A percentile compares a stretch with the other conserved stretches of the same genome.
Conservation (phyloP, 495 filamentous ascomycete genomes). For the Aspergillus egyptiacus region DNA sequence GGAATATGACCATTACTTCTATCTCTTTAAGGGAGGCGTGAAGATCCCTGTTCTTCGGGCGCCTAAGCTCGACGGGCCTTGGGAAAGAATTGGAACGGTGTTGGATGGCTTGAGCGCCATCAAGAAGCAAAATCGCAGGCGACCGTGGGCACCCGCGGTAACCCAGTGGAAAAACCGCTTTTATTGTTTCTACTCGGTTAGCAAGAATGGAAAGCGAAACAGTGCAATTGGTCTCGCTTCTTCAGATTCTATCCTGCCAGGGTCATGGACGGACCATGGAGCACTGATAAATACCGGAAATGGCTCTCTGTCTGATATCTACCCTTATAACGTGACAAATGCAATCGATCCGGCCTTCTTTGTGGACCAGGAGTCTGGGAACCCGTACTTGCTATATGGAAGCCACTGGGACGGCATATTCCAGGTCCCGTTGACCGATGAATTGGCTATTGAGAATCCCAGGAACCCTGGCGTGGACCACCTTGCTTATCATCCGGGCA, state of each 20-base stretch:
- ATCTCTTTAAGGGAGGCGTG: constrained; percentile 35
- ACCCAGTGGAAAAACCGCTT: constrained; percentile 50
- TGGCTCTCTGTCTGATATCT: constrained; percentile 36
- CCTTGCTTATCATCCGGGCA: constrained; percentile 30
- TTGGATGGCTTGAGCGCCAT: constrained; percentile 34
- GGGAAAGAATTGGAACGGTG: constrained; percentile 36
- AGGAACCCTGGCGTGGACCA: constrained; percentile 44
- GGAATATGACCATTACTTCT: constrained; percentile 27
- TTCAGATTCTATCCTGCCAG: constrained; percentile 48
- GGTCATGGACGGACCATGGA: constrained; percentile 51
- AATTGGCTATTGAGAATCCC: constrained; percentile 33
- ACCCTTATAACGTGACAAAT: constrained; percentile 54
- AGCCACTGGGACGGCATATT: constrained; percentile 70
- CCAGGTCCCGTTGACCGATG: constrained; percentile 51
- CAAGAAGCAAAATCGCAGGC: constrained; percentile 27
- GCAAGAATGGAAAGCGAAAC: constrained; percentile 53
- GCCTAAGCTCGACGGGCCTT: constrained; percentile 34
- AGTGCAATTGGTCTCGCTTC: constrained; percentile 69
- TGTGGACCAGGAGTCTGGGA: constrained; percentile 32
- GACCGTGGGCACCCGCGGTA: constrained; percentile 60
- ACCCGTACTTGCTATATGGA: constrained; percentile 59
- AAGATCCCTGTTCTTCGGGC: constrained; percentile 31
- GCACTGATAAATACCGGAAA: constrained; percentile 36
- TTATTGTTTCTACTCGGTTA: constrained; percentile 69
- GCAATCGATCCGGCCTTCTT: constrained; percentile 68